These are phyloP conservation scores for Sindora glabra DNA, from an alignment of 306 rosid genomes.

Conservation along the genomic window DNA sequence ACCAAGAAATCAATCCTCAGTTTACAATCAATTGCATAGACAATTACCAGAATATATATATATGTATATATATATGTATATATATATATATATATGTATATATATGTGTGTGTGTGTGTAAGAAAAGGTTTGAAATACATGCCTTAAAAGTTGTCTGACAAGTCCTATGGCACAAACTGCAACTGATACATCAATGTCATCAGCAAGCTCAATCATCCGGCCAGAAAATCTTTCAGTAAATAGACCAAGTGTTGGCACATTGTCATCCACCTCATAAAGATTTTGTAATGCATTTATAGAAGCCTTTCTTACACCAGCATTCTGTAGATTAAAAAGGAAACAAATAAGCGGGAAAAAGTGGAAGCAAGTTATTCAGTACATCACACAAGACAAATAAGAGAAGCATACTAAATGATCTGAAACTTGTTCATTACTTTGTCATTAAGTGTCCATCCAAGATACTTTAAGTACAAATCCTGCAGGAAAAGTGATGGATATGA, in stretches of 20 bases:
- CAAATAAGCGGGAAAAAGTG: not conserved
- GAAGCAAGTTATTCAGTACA: constrained; percentile 8
- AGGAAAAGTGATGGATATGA: constrained; percentile 91
- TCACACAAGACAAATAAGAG: constrained; percentile 5
- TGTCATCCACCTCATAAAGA: constrained; percentile 85
- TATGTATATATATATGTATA: too few species aligned
- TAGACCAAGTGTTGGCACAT: constrained; percentile 82
- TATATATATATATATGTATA: too few species aligned
- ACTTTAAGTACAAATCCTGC: constrained; percentile 92
- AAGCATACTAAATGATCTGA: constrained; percentile 10
- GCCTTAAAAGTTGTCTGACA: constrained; percentile 91
- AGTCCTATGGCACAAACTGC: constrained; percentile 93
- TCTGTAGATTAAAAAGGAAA: constrained; percentile 35
- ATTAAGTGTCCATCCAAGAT: constrained; percentile 95
- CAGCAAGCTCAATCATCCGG: constrained; percentile 97
- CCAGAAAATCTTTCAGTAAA: constrained; percentile 93
- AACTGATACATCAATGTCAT: constrained; percentile 83
- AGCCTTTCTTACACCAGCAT: constrained; percentile 85
- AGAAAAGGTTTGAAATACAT: constrained; percentile 2
- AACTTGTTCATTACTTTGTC: constrained; percentile 61
- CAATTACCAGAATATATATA: constrained; percentile 9
- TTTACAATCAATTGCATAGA: constrained; percentile 11
- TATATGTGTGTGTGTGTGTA: too few species aligned
- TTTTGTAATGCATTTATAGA: constrained; percentile 81
- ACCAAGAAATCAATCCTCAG: constrained; percentile 19